Conservation (phyloP, 2,329 filamentous ascomycete genomes). For the Hypoxylon sp. region DNA sequence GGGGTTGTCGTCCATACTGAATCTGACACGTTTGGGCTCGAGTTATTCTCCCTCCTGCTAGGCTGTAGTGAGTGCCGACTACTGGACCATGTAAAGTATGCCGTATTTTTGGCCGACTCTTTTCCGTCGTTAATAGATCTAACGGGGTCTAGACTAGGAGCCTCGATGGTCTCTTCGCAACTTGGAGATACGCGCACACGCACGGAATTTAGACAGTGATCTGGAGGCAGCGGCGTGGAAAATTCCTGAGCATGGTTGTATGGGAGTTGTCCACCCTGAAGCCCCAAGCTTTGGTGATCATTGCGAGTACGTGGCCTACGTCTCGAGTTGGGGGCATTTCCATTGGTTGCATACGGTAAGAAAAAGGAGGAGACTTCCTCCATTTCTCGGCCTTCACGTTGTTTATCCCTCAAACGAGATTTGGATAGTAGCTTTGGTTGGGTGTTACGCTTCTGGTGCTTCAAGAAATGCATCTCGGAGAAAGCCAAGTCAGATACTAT, state of each 20-base stretch:
- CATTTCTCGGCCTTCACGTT: conserved; percentile 54
- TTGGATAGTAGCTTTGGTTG: conserved; percentile 48
- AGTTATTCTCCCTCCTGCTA: conserved; percentile 4
- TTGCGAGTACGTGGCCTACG: conserved; percentile 13
- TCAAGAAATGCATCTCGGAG: conserved; percentile 65
- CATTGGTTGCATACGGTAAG: conserved; percentile 36
- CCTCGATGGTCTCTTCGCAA: conserved; percentile 5
- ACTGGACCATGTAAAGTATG: conserved; percentile 51
- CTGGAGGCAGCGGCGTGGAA: background rate
- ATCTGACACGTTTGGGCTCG: conserved; percentile 14
- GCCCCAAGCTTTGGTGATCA: conserved; percentile 24
- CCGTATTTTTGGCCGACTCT: conserved; percentile 41
- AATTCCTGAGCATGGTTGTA: background rate
- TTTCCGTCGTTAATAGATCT: conserved; percentile 22
- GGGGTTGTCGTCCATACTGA: conserved; percentile 44
- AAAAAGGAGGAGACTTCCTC: conserved; percentile 59
- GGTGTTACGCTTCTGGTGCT: conserved; percentile 44
- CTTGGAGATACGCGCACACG: background rate
- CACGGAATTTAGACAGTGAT: background rate
- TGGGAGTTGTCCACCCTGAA: background rate
- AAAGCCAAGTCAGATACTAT: conserved; percentile 68
- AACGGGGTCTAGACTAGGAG: background rate
- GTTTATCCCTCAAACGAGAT: conserved; percentile 45
- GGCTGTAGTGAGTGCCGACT: conserved; percentile 43
- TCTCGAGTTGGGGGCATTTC: conserved; percentile 21